Percentiles rank a stretch among this genome's conserved stretches.
Conservation (phyloP, 257 asterid genomes). For the Penstemon davidsonii region DNA sequence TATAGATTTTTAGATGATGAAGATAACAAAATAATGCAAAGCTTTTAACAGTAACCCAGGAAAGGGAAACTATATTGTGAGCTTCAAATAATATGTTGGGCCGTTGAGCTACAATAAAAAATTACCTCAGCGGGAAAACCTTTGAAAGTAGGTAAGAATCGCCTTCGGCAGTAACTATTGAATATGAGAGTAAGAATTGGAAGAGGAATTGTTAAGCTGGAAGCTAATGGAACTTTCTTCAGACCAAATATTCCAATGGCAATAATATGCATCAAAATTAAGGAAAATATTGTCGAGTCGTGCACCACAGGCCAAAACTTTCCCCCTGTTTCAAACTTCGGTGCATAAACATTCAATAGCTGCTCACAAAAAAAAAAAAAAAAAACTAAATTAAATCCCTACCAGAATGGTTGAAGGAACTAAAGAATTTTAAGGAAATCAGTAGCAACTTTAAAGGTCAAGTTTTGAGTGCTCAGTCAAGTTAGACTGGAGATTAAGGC, state of each 20-base stretch:
- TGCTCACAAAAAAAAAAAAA: slow-evolving; percentile 40
- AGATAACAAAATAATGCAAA: slow-evolving; percentile 6
- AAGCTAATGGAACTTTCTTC: slow-evolving; percentile 80
- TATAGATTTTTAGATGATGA: not conserved
- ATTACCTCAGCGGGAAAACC: slow-evolving; percentile 85
- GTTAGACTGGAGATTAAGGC: slow-evolving; percentile 2
- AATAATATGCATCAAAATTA: slow-evolving; percentile 83
- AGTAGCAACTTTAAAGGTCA: not conserved
- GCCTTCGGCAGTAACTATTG: slow-evolving; percentile 77
- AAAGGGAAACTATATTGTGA: not conserved
- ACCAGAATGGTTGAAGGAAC: slow-evolving; percentile 1
- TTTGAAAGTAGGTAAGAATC: slow-evolving; percentile 82
- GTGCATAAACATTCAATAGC: slow-evolving; percentile 73
- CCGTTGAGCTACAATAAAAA: slow-evolving; percentile 1
- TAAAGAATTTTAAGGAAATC: not conserved
- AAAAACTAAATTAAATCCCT: slow-evolving; percentile 16
- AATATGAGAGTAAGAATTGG: slow-evolving; percentile 88
- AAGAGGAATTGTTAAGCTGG: slow-evolving; percentile 80
- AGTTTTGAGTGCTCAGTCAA: no score
- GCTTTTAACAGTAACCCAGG: not conserved
- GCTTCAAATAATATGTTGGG: no score
- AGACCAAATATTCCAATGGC: slow-evolving; percentile 93
- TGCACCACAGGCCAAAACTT: slow-evolving; percentile 95
- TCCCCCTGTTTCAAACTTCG: slow-evolving; percentile 87
- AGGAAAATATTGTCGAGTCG: slow-evolving; percentile 75